Evolutionary conservation across 768 basidiomycete species (phyloP).

Genomic region (Pleurotus tuber-regium): DNA sequence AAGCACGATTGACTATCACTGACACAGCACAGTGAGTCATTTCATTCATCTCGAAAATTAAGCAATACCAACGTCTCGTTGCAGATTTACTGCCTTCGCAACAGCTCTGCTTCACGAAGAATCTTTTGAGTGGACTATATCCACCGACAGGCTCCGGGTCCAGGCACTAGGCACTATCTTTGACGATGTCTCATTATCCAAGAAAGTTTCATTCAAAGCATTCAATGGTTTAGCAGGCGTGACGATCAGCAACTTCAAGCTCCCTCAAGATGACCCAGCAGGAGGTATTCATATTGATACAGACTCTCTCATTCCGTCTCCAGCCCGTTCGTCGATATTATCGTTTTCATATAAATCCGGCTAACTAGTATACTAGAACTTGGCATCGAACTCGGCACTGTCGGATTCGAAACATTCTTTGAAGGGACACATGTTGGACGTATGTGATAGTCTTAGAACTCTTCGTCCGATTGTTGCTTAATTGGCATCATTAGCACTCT

Average conservation of each 20-base stretch:
- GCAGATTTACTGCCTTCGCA: constrained; percentile 64
- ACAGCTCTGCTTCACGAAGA: constrained; percentile 63
- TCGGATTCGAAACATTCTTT: constrained; percentile 62
- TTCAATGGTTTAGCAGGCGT: constrained; percentile 72
- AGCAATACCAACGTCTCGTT: constrained; percentile 2
- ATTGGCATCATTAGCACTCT: constrained; percentile 41
- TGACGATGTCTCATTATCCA: constrained; percentile 58
- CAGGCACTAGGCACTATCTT: constrained; percentile 69
- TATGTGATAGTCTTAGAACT: constrained; percentile 31
- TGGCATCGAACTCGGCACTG: constrained; percentile 66
- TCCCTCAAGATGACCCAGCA: constrained; percentile 64
- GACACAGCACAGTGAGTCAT: constrained; percentile 42
- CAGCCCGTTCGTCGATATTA: constrained; percentile 49
- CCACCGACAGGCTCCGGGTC: constrained; percentile 59
- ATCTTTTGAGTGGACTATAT: constrained; percentile 69
- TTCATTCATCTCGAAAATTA: neutral
- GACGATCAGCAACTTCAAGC: constrained; percentile 66
- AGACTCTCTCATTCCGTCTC: constrained; percentile 62
- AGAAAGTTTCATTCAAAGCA: constrained; percentile 61
- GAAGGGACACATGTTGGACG: constrained; percentile 56
- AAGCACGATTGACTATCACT: constrained; percentile 53
- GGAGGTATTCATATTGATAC: constrained; percentile 73
- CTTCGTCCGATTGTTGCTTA: constrained; percentile 4
- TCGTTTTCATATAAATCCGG: neutral
- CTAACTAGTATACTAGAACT: constrained; percentile 43